Conservation (phyloP, 2,329 filamentous ascomycete species). For the Zasmidium citrigriseum region DNA sequence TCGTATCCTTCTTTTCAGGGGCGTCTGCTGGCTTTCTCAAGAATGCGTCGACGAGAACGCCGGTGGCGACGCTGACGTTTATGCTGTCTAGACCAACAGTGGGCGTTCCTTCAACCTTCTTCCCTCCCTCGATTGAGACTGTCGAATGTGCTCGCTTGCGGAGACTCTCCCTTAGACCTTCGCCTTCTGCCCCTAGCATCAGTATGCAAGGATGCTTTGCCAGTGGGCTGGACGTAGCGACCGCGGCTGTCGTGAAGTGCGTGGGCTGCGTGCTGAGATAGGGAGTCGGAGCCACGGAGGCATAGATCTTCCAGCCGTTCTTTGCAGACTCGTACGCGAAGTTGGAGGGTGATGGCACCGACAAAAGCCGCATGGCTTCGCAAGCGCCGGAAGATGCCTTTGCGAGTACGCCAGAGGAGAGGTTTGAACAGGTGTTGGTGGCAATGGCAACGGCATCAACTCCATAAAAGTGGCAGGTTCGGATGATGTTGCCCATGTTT, state of each 20-base stretch:
- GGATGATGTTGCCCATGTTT: slow-evolving; percentile 86
- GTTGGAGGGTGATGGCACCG: slow-evolving; percentile 63
- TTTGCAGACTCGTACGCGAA: slow-evolving; percentile 70
- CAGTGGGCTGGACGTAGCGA: slow-evolving; percentile 28
- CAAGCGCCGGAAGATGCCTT: slow-evolving; percentile 89
- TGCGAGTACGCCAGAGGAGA: slow-evolving; percentile 75
- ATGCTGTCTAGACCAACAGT: slow-evolving; percentile 75
- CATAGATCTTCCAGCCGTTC: slow-evolving; percentile 81
- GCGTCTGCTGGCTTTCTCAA: slow-evolving; percentile 24
- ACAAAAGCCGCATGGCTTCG: slow-evolving; percentile 75
- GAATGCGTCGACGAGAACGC: slow-evolving; percentile 72
- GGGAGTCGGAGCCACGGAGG: slow-evolving; percentile 58
- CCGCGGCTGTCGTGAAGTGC: slow-evolving; percentile 14
- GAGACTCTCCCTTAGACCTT: slow-evolving; percentile 67
- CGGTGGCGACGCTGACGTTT: slow-evolving; percentile 89
- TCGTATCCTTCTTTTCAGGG: slow-evolving; percentile 11
- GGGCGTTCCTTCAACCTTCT: slow-evolving; percentile 26
- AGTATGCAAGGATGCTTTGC: slow-evolving; percentile 67
- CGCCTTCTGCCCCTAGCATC: slow-evolving; percentile 79
- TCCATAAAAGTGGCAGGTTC: slow-evolving; percentile 88
- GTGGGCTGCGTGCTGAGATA: slow-evolving; percentile 6
- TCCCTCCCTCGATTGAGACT: slow-evolving; percentile 56
- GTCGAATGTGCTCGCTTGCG: slow-evolving; percentile 65
- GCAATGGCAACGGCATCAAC: slow-evolving; percentile 80
- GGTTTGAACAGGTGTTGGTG: slow-evolving; percentile 67